These are phyloP conservation scores for Effrenium voratum DNA, from an alignment of 73 alveolate genomes.

Conservation along the genomic window DNA sequence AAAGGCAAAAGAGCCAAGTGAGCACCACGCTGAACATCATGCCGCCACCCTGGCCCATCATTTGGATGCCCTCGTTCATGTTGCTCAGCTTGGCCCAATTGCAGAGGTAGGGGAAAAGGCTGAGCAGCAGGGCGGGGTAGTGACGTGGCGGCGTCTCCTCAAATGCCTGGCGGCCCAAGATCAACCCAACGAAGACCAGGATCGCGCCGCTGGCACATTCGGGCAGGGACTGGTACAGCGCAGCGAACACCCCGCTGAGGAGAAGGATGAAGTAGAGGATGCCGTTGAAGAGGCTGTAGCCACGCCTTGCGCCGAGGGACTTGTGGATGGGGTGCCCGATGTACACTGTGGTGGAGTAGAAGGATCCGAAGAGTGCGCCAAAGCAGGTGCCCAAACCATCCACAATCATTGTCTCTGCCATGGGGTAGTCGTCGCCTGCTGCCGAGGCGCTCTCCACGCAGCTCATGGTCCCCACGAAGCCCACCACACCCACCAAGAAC, in stretches of 20 bases:
- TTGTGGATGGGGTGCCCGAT: constrained; percentile 78
- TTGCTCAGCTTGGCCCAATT: constrained; percentile 57
- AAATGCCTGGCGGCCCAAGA: constrained; percentile 71
- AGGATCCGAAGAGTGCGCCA: constrained; percentile 66
- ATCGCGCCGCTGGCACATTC: constrained; percentile 65
- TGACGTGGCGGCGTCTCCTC: constrained; percentile 70
- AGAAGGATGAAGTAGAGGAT: constrained; percentile 51
- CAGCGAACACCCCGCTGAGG: constrained; percentile 31
- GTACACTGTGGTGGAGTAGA: constrained; percentile 81
- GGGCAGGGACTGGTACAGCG: constrained; percentile 47
- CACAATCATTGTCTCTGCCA: constrained; percentile 78
- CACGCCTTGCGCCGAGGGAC: constrained; percentile 68
- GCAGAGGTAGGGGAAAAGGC: constrained; percentile 74
- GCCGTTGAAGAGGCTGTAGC: constrained; percentile 86
- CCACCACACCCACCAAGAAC: constrained; percentile 62
- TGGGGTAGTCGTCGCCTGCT: constrained; percentile 78
- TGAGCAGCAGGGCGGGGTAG: constrained; percentile 67
- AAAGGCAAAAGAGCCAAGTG: constrained; percentile 74
- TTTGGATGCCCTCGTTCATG: constrained; percentile 37
- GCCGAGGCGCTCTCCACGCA: constrained; percentile 77
- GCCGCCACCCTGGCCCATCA: constrained; percentile 81
- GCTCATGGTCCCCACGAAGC: constrained; percentile 69
- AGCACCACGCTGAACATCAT: constrained; percentile 62
- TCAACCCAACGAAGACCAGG: constrained; percentile 55
- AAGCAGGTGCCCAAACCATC: constrained; percentile 74